phyloP scores from a whole-genome alignment of 495 filamentous ascomycete species.

The Hypoxylon rickii region DNA sequence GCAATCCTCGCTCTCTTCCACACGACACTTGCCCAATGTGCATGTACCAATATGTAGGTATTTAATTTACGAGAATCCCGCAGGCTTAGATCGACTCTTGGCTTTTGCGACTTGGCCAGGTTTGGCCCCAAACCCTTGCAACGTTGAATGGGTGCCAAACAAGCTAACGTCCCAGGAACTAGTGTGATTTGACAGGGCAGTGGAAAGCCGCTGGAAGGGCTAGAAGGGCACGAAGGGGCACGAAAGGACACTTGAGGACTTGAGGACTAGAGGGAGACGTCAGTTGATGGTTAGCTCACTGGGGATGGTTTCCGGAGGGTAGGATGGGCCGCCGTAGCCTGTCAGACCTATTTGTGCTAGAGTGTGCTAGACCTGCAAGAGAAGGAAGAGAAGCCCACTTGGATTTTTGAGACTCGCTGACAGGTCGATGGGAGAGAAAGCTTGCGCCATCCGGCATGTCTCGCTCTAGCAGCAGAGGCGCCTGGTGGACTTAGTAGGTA shows the following conservation, averaged over 20 bases:
- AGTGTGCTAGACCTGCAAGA: slow-evolving; percentile 20
- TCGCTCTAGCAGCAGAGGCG: no score
- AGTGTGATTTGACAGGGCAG: slow-evolving; percentile 31
- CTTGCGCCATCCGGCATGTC: slow-evolving; percentile 26
- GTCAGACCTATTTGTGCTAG: slow-evolving; percentile 10
- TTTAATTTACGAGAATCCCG: slow-evolving; percentile 39
- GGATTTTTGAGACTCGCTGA: slow-evolving; percentile 19
- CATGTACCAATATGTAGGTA: slow-evolving; percentile 32
- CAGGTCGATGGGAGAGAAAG: slow-evolving; percentile 8
- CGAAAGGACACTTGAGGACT: no score
- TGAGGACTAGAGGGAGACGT: slow-evolving; percentile 13
- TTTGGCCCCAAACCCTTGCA: slow-evolving; percentile 35
- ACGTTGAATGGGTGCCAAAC: slow-evolving; percentile 35
- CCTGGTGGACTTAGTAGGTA: no score
- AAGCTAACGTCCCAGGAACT: slow-evolving; percentile 35
- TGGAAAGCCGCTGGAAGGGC: no score
- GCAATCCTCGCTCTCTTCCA: slow-evolving; percentile 32
- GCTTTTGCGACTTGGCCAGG: slow-evolving; percentile 33
- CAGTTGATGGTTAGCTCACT: slow-evolving; percentile 24
- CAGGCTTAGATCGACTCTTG: slow-evolving; percentile 38
- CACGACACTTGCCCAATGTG: slow-evolving; percentile 30
- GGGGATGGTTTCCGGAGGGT: slow-evolving; percentile 31
- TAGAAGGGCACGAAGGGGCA: no score
- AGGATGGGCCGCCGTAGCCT: slow-evolving; percentile 26
- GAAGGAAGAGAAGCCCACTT: slow-evolving; percentile 28